Evolutionary conservation across 257 asterid species (phyloP).

Genomic region (Voacanga thouarsii): DNA sequence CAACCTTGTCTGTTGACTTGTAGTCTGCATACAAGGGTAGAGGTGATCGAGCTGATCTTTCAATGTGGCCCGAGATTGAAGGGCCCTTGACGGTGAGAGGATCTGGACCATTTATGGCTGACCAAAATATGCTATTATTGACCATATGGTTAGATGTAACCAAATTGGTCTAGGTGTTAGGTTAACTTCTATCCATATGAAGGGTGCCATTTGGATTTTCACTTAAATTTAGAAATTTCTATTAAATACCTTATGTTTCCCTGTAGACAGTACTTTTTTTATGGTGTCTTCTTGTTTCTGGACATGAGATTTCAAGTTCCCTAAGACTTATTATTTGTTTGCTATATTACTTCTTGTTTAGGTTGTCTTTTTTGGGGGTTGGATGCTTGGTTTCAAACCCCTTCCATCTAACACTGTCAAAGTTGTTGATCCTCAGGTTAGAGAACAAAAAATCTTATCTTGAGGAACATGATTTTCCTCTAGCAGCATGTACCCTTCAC

Average conservation of each 20-base stretch:
- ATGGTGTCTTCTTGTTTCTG: background rate
- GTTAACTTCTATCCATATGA: background rate
- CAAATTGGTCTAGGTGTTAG: constrained; percentile 2
- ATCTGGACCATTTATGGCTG: background rate
- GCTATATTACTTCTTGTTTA: constrained; percentile 26
- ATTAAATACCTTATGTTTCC: background rate
- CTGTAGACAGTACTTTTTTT: background rate
- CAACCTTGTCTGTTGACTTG: constrained; percentile 26
- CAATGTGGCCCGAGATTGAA: constrained; percentile 93
- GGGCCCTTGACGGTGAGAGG: constrained; percentile 82
- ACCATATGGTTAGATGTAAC: background rate
- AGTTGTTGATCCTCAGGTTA: constrained; percentile 90
- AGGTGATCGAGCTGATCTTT: constrained; percentile 92
- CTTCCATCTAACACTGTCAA: constrained; percentile 65
- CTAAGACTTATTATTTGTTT: constrained; percentile 5
- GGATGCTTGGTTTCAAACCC: constrained; percentile 99
- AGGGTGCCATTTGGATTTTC: background rate
- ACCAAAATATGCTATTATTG: background rate
- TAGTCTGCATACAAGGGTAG: constrained; percentile 92
- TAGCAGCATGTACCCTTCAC: background rate
- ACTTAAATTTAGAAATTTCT: background rate
- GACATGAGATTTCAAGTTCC: constrained; percentile 4
- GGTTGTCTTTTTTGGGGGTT: constrained; percentile 94
- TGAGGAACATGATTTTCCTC: constrained; percentile 6
- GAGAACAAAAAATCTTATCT: constrained; percentile 2